Conservation (phyloP, 768 basidiomycete genomes). For the Psilocybe sp. region DNA sequence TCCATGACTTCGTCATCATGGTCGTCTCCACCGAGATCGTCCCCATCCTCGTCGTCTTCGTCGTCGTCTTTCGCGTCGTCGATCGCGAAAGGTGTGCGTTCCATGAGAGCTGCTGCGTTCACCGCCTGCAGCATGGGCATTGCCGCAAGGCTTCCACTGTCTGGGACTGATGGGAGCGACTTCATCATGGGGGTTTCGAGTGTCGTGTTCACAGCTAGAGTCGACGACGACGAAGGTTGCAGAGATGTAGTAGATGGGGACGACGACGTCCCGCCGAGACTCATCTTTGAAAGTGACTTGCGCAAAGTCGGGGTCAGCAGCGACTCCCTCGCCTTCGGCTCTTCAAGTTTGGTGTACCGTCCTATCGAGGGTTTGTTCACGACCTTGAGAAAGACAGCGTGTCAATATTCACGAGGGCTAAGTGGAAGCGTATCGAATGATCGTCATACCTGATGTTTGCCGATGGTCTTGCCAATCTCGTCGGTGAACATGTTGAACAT, state of each 20-base stretch:
- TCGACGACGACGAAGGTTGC: constrained; percentile 39
- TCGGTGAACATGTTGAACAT: constrained; percentile 92
- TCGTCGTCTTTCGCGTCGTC: constrained; percentile 90
- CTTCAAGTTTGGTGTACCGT: constrained; percentile 77
- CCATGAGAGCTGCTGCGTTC: constrained; percentile 83
- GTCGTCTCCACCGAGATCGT: constrained; percentile 64
- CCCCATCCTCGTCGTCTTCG: constrained; percentile 63
- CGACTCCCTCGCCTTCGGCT: constrained; percentile 86
- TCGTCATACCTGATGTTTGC: constrained; percentile 73
- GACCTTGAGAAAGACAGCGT: constrained; percentile 37
- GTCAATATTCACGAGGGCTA: neutral
- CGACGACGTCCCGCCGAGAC: constrained; percentile 27
- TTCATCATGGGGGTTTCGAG: constrained; percentile 24
- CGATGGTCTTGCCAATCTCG: constrained; percentile 91
- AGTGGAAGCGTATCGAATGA: neutral
- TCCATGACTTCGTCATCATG: constrained; percentile 71
- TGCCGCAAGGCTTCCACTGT: constrained; percentile 45
- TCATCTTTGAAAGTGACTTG: constrained; percentile 54
- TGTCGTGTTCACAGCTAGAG: constrained; percentile 47
- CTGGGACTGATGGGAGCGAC: constrained; percentile 28
- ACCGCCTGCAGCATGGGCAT: constrained; percentile 72
- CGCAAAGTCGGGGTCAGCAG: constrained; percentile 72
- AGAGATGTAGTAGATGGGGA: constrained; percentile 22
- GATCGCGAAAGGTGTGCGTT: constrained; percentile 94
- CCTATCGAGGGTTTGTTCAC: constrained; percentile 82